Conservation (phyloP, 2,329 filamentous ascomycete species). For the Botrytis medusae region DNA sequence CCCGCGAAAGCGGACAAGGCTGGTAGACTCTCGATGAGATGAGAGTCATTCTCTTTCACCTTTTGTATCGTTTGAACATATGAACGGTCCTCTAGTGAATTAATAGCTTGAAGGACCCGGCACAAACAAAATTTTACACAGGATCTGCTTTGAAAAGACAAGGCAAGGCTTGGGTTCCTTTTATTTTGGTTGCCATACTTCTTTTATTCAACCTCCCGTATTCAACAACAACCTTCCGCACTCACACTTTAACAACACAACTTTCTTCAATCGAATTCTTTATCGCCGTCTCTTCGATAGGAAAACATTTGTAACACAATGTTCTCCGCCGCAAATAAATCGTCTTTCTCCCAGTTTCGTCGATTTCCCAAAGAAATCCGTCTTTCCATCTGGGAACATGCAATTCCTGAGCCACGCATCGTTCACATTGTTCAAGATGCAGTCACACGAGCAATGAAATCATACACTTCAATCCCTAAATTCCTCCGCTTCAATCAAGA, state of each 20-base stretch:
- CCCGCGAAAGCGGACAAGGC: not conserved
- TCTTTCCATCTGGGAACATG: not conserved
- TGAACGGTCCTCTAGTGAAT: rapidly evolving
- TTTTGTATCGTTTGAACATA: not conserved
- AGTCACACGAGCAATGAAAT: not conserved
- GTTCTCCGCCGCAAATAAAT: not conserved
- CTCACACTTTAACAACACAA: not conserved
- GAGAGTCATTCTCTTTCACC: not conserved
- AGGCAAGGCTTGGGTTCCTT: not conserved
- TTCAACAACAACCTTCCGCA: not conserved
- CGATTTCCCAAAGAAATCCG: not conserved
- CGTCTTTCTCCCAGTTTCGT: not conserved
- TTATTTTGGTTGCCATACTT: not conserved
- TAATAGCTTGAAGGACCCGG: rapidly evolving
- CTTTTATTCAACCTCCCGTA: not conserved
- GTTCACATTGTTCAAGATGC: not conserved
- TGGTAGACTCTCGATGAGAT: not conserved
- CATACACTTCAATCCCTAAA: not conserved
- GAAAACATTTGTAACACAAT: not conserved
- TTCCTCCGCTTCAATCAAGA: not conserved
- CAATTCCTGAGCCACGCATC: not conserved
- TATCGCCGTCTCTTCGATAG: rapidly evolving
- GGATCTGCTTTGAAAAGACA: not conserved
- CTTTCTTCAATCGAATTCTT: not conserved
- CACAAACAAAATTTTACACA: not conserved